Conservation (phyloP, 495 filamentous ascomycete species). For the Xylaria acuta region DNA sequence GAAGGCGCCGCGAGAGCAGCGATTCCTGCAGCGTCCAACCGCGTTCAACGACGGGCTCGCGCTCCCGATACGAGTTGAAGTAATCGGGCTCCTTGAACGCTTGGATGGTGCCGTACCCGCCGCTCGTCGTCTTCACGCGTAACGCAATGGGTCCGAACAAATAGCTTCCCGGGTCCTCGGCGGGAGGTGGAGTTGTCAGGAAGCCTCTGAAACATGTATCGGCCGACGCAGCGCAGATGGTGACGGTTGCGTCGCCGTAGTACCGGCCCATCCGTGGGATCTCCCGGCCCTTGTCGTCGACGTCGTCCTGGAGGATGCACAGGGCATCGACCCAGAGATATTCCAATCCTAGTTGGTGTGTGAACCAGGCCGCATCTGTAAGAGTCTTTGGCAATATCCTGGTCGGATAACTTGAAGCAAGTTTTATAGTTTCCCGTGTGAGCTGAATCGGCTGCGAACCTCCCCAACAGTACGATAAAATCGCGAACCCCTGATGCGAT, state of each 20-base stretch:
- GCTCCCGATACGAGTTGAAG: conserved; percentile 13
- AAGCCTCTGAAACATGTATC: conserved; percentile 29
- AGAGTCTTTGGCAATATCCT: conserved; percentile 27
- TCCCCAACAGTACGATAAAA: conserved; percentile 35
- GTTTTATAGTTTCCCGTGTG: conserved; percentile 6
- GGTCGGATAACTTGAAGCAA: conserved; percentile 18
- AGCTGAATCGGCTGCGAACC: conserved; percentile 30
- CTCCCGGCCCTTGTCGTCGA: conserved; percentile 34
- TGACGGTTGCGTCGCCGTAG: conserved; percentile 32
- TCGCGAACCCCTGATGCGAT: conserved; percentile 25
- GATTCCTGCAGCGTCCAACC: conserved; percentile 41
- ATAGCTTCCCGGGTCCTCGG: conserved; percentile 21
- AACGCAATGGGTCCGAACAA: conserved; percentile 27
- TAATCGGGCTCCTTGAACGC: conserved; percentile 17
- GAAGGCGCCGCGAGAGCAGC: conserved; percentile 32
- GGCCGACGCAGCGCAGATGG: conserved; percentile 33
- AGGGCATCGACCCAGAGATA: conserved; percentile 43
- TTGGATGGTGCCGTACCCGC: conserved; percentile 23
- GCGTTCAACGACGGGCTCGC: conserved; percentile 28
- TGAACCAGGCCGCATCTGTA: conserved; percentile 31
- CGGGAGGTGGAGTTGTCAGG: conserved; percentile 13
- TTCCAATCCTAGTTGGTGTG: conserved; percentile 29
- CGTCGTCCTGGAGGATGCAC: conserved; percentile 41
- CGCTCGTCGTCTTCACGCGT: conserved; percentile 17
- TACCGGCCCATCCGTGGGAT: conserved; percentile 36